Conservation (phyloP, 2,329 filamentous ascomycete genomes). For the Dactylellina cionopaga region DNA sequence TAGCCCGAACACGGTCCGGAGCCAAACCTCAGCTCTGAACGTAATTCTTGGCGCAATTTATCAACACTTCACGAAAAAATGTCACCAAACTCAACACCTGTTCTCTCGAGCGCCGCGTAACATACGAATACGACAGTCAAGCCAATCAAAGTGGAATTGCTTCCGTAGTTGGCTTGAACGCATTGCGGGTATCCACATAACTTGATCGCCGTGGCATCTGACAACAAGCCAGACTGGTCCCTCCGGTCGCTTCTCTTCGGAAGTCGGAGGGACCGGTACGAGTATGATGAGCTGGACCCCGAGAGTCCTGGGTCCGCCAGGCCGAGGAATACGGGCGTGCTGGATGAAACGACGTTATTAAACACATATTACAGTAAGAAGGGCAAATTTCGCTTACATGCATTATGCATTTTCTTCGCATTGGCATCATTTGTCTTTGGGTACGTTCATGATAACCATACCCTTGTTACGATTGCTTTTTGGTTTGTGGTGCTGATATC, state of each 20-base stretch:
- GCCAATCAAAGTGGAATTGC: too few species aligned
- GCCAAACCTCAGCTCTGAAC: too few species aligned
- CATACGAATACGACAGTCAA: too few species aligned
- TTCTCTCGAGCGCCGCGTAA: too few species aligned
- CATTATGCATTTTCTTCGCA: conserved; percentile 66
- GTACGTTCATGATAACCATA: conserved; percentile 58
- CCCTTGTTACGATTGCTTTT: too few species aligned
- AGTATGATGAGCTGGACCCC: conserved; percentile 25
- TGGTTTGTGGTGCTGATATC: not conserved
- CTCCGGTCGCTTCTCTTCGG: conserved; percentile 29
- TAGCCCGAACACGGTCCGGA: not conserved
- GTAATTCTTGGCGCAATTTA: too few species aligned
- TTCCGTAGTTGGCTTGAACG: not conserved
- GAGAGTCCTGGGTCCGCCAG: conserved; percentile 7
- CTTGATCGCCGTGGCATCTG: conserved; percentile 6
- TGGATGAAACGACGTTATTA: not conserved
- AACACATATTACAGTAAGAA: conserved; percentile 54
- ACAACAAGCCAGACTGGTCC: conserved; percentile 10
- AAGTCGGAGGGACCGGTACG: conserved; percentile 19
- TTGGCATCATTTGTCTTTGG: conserved; percentile 70
- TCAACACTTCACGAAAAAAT: not conserved
- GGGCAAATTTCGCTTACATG: conserved; percentile 63
- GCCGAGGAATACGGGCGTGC: not conserved
- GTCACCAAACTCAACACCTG: too few species aligned
- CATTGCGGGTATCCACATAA: not conserved